Evolutionary conservation across 352 stramenopile species (phyloP).

Genomic region (Globisporangium radiosum): DNA sequence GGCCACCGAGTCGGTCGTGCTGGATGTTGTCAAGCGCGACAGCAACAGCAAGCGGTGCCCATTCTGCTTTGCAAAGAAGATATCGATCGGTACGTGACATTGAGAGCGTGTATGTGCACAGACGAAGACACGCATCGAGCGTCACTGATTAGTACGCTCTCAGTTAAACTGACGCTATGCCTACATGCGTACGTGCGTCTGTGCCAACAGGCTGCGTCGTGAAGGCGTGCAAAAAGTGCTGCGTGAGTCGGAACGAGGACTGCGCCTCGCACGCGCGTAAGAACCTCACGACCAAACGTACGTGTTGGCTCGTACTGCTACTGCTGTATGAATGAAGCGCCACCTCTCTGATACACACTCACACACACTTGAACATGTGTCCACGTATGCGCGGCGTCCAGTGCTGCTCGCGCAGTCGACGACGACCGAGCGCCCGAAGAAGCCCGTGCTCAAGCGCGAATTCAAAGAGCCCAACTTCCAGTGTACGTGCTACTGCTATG

Average conservation of each 20-base stretch:
- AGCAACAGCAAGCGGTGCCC: slow-evolving; percentile 20
- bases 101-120: neutral
- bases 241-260: slow-evolving; percentile 25
- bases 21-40: slow-evolving; percentile 14
- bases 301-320: neutral
- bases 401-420: slow-evolving; percentile 8
- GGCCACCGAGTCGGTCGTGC: slow-evolving; percentile 1
- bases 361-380: too few relatives aligned
- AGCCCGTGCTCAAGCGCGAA: slow-evolving; percentile 68
- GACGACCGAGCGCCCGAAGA: slow-evolving; percentile 15
- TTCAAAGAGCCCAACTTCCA: slow-evolving; percentile 71
- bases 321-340: too few relatives aligned
- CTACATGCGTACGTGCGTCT: neutral
- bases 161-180: neutral
- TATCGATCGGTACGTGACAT: slow-evolving; percentile 7
- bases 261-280: slow-evolving; percentile 39
- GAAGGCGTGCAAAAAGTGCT: slow-evolving; percentile 70
- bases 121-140: neutral
- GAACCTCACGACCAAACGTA: slow-evolving; percentile 18
- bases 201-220: slow-evolving; percentile 26
- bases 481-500: slow-evolving; percentile 30
- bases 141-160: too few relatives aligned
- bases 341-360: too few relatives aligned
- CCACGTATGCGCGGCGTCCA: neutral
- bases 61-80: slow-evolving; percentile 44